Conservation (phyloP, 176 grass and related monocot species). For the Elaeis guineensis region DNA sequence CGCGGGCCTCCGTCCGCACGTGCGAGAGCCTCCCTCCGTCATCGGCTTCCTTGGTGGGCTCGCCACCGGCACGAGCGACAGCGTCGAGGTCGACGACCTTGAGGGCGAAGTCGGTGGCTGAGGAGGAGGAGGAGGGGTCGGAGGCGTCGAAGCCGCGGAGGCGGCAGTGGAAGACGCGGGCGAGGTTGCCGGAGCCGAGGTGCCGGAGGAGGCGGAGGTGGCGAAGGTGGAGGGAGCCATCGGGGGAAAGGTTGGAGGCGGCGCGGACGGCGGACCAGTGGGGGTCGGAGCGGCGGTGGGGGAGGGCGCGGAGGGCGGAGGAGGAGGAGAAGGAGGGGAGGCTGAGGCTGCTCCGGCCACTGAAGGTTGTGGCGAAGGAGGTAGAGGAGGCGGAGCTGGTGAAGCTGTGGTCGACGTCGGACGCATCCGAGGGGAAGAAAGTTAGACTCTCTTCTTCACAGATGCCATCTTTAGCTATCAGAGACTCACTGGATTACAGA, state of each 20-base stretch:
- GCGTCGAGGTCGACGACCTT: constrained; percentile 67
- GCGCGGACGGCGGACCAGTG: constrained; percentile 58
- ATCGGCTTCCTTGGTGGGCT: constrained; percentile 10
- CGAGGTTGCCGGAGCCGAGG: constrained; percentile 78
- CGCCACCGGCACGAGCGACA: background rate
- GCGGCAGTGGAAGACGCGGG: constrained; percentile 78
- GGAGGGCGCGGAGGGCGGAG: constrained; percentile 45
- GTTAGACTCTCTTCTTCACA: constrained; percentile 8
- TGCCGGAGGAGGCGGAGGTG: constrained; percentile 71
- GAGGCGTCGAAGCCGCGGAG: constrained; percentile 39
- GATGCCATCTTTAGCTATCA: background rate
- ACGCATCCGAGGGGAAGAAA: constrained; percentile 18
- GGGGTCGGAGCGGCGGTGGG: constrained; percentile 44
- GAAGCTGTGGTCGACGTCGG: constrained; percentile 52
- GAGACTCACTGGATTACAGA: no score
- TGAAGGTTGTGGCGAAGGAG: constrained; percentile 72
- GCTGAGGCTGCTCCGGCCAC: constrained; percentile 55
- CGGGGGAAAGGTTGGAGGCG: constrained; percentile 30
- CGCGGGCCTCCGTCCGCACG: constrained; percentile 63
- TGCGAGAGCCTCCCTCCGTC: constrained; percentile 43
- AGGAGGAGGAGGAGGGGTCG: constrained; percentile 17
- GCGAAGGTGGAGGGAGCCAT: constrained; percentile 61
- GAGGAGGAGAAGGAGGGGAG: constrained; percentile 67
- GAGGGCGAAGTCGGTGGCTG: constrained; percentile 43
- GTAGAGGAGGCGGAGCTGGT: constrained; percentile 41